Evolutionary conservation across 2,329 filamentous ascomycete species (phyloP).

Genomic region (Cryoendolithus antarcticus): DNA sequence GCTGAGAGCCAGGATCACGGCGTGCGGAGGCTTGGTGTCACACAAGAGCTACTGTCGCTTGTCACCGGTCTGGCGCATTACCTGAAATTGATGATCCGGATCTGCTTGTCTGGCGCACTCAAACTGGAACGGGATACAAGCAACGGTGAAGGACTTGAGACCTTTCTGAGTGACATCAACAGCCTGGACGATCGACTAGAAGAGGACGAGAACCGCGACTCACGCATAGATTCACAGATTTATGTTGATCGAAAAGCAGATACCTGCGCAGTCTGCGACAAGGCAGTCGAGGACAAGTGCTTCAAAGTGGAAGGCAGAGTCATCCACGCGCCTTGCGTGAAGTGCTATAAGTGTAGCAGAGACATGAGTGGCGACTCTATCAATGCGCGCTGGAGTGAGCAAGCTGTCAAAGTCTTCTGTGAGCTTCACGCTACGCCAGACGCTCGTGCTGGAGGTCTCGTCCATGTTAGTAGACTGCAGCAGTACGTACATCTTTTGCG

Average conservation of each 20-base stretch:
- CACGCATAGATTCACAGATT: constrained; percentile 27
- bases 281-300: constrained; percentile 92
- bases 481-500: constrained; percentile 90
- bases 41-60: constrained; percentile 91
- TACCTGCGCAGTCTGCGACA: constrained; percentile 67
- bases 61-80: constrained; percentile 96
- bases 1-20: constrained; percentile 89
- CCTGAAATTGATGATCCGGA: constrained; percentile 90
- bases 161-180: constrained; percentile 72
- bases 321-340: constrained; percentile 73
- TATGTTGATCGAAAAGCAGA: constrained; percentile 45
- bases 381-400: constrained; percentile 59
- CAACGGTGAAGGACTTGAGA: constrained; percentile 61
- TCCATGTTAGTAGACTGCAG: constrained; percentile 70
- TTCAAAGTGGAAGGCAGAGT: constrained; percentile 60
- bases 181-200: constrained; percentile 68
- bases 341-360: constrained; percentile 56
- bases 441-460: constrained; percentile 51
- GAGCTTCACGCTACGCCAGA: constrained; percentile 32
- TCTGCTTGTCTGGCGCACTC: constrained; percentile 85
- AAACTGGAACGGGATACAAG: constrained; percentile 78
- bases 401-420: constrained; percentile 61
- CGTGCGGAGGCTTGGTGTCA: constrained; percentile 85
- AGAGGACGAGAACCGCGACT: constrained; percentile 48
- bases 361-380: constrained; percentile 57